Base-by-base conservation (phyloP, 495 filamentous ascomycete species). In the Polyplosphaeria fusca region DNA sequence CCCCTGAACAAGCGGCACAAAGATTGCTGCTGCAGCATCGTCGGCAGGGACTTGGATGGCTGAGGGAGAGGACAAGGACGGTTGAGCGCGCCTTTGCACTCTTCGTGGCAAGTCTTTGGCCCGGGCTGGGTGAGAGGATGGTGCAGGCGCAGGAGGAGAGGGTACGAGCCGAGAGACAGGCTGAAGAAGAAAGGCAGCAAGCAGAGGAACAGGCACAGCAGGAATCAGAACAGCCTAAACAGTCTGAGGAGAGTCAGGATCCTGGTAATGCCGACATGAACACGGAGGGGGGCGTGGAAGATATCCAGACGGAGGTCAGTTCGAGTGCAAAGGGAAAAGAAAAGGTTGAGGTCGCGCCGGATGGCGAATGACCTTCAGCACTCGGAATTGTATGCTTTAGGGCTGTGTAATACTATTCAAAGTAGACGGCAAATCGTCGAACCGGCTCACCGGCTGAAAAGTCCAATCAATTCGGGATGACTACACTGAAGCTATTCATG, bases 21-120 rank as follows among this genome's bases (percentile, higher is more conserved):
- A 69, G 82, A 24, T 55, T 88, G 11, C 61, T 87, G 9, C 74
- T 74, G 27, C 72, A 79, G 59, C 76, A 73, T 45, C 68, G 77
- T 24, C 65, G 74, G 23, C 67, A 68, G 3, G 73, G 82, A 58
- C 71, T 67, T 18, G 73, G 68, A 20, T 82, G 83, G 80, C 40
- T 84, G 11, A 66, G 76, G 60, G 73, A 84, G 37, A 76, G 77
- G 26, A 64, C 87, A 12, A 74, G 87, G 59, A 74, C 83, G 13
- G 68, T 80, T 12, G 91, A 95, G 67, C 79, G 89, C 47, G 86
- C 87, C 13, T 68, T 87, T n/a, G 80, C 90, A 13, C 73, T 96
- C 26, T 92, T 96, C 63, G 69, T 95, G 30, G 89, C 89, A 4
- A 93, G 87, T 71, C 73, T 96, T 47, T 82, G 89, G 25, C 91